Percentiles rank a stretch among this genome's conserved stretches.
Conservation (phyloP, 805 yeast genomes). For the Jamesozyma hellenica region DNA sequence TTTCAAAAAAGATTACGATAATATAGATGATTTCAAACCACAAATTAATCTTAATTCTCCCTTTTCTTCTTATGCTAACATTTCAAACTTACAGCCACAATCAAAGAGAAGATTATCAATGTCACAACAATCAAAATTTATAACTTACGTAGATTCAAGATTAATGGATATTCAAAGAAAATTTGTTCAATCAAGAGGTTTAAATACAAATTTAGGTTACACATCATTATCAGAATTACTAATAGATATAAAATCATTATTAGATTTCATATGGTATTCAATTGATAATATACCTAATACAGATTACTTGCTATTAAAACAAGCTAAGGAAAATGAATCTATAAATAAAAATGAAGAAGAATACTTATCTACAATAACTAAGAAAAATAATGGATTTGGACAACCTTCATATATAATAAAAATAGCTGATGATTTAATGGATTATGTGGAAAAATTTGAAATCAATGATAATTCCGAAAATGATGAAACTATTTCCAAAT, state of each 20-base stretch:
- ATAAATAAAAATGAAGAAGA: too few species aligned
- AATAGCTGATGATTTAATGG: conserved; percentile 58
- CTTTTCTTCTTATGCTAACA: conserved; percentile 17
- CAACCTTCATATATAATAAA: conserved; percentile 53
- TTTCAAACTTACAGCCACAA: conserved; percentile 1
- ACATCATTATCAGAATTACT: conserved; percentile 29
- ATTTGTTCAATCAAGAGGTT: conserved; percentile 38
- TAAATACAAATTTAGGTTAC: conserved; percentile 27
- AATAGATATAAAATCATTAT: conserved; percentile 37
- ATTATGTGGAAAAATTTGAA: conserved; percentile 41
- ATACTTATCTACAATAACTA: too few species aligned
- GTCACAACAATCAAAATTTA: conserved; percentile 47
- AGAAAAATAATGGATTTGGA: conserved; percentile 33
- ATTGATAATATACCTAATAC: conserved; percentile 32
- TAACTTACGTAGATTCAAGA: conserved; percentile 44
- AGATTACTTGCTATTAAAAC: conserved; percentile 9
- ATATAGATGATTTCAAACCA: conserved; percentile 26
- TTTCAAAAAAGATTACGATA: conserved; percentile 13
- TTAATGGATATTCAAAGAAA: conserved; percentile 45
- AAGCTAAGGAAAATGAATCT: neutral
- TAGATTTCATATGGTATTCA: conserved; percentile 56
- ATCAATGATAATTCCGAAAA: conserved; percentile 14
- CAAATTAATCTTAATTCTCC: conserved; percentile 24
- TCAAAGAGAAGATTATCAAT: conserved; percentile 27
- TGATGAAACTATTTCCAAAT: conserved; percentile 26